Evolutionary conservation across 78 protist genomes (phyloP).

Genomic region (Dictyostelium purpureum): DNA sequence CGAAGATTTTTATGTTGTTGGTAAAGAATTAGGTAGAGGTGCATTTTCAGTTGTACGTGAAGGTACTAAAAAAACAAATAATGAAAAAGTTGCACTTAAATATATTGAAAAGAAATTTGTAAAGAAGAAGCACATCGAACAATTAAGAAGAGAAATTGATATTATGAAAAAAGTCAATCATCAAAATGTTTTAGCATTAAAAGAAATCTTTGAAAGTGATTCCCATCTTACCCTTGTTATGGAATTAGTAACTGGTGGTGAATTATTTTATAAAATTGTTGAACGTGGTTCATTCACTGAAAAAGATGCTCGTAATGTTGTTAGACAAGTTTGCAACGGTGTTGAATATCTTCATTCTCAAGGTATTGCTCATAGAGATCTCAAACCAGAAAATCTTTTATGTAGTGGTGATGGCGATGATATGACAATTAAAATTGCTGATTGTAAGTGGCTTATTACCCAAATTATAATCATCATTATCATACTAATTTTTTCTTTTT

Average conservation of each 20-base stretch:
- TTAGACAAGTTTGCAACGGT: constrained; percentile 83
- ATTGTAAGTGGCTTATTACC: too few relatives aligned
- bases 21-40: constrained; percentile 83
- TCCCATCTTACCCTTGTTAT: constrained; percentile 67
- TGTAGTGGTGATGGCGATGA: constrained; percentile 80
- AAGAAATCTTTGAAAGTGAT: constrained; percentile 81
- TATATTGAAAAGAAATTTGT: constrained; percentile 83
- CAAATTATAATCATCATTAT: too few relatives aligned
- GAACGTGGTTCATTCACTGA: constrained; percentile 82
- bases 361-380: constrained; percentile 87
- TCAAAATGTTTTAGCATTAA: constrained; percentile 79
- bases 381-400: constrained; percentile 83
- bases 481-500: too few relatives aligned
- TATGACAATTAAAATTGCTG: constrained; percentile 83
- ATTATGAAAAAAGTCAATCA: constrained; percentile 86
- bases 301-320: constrained; percentile 80
- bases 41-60: constrained; percentile 84
- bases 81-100: constrained; percentile 75
- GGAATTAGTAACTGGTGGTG: constrained; percentile 87
- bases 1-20: constrained; percentile 74
- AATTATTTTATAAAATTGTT: constrained; percentile 83
- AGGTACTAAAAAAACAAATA: constrained; percentile 60
- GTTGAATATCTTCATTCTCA: constrained; percentile 82
- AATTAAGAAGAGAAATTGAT: constrained; percentile 82
- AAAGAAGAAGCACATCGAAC: constrained; percentile 81